These are phyloP conservation scores for Eucalyptus curtisii DNA, from an alignment of 345 rosid species.

Conservation along the genomic window DNA sequence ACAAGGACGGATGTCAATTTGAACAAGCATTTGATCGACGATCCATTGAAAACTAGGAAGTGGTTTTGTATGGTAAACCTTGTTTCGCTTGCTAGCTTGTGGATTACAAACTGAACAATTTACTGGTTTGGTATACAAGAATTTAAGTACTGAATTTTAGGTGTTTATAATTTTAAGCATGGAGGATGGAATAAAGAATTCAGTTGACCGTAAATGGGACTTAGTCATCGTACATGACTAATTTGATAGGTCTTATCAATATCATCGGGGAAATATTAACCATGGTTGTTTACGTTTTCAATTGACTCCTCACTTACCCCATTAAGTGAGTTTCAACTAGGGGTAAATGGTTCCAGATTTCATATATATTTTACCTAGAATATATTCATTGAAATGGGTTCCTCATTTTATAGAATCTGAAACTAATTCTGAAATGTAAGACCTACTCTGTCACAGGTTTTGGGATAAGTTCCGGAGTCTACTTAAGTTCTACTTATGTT, in stretches of 20 bases:
- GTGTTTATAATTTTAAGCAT: not conserved
- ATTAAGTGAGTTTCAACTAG: not conserved
- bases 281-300: not conserved
- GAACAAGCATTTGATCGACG: not conserved
- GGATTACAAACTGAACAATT: not conserved
- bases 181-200: not conserved
- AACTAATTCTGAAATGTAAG: no score
- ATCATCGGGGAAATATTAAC: not conserved
- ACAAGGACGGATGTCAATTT: not conserved
- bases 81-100: not conserved
- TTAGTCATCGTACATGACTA: not conserved
- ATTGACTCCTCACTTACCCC: not conserved
- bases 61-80: not conserved
- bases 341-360: accelerated
- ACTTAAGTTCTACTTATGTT: no score
- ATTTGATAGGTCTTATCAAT: not conserved
- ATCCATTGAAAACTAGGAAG: not conserved
- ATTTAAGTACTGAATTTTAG: no score
- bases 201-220: not conserved
- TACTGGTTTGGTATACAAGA: not conserved
- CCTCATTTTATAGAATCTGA: no score
- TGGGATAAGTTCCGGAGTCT: no score
- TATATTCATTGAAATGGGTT: no score
- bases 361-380: no score
- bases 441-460: no score